phyloP scores from a whole-genome alignment of 208 protist species.

The Acanthamoeba healyi region DNA sequence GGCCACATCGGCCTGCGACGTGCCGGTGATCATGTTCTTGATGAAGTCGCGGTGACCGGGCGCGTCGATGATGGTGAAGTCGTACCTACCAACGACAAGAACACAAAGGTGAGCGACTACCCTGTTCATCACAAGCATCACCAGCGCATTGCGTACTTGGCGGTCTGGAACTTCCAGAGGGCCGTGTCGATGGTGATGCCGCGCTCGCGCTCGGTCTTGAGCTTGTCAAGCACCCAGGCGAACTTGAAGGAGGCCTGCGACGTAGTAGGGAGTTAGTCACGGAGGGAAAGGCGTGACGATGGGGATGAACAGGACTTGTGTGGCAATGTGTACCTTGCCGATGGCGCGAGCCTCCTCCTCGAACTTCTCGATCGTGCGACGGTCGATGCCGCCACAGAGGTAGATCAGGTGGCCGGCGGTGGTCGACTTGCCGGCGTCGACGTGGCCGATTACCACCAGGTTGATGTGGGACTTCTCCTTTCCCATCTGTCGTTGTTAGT shows the following conservation, averaged over 20 bases:
- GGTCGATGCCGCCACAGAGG: slow-evolving; percentile 91
- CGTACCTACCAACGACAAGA: slow-evolving; percentile 38
- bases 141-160: slow-evolving; percentile 90
- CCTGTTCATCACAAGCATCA: background rate
- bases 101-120: no score
- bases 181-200: slow-evolving; percentile 99
- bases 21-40: slow-evolving; percentile 99
- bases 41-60: slow-evolving; percentile 99
- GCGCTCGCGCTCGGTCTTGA: slow-evolving; percentile 98
- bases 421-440: slow-evolving; percentile 96
- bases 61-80: slow-evolving; percentile 99
- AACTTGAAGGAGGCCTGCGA: slow-evolving; percentile 92
- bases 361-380: slow-evolving; percentile 90
- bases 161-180: slow-evolving; percentile 98
- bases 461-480: slow-evolving; percentile 56
- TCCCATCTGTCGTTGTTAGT: background rate
- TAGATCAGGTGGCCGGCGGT: slow-evolving; percentile 96
- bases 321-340: slow-evolving; percentile 93
- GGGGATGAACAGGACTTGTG: no score
- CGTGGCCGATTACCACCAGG: slow-evolving; percentile 88
- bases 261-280: no score
- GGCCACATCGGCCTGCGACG: slow-evolving; percentile 92
- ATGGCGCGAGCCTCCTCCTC: slow-evolving; percentile 92
- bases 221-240: slow-evolving; percentile 99
- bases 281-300: background rate